These are phyloP conservation scores for Tympanopsis confertula DNA, from an alignment of 2,329 filamentous ascomycete genomes.

Conservation along the genomic window DNA sequence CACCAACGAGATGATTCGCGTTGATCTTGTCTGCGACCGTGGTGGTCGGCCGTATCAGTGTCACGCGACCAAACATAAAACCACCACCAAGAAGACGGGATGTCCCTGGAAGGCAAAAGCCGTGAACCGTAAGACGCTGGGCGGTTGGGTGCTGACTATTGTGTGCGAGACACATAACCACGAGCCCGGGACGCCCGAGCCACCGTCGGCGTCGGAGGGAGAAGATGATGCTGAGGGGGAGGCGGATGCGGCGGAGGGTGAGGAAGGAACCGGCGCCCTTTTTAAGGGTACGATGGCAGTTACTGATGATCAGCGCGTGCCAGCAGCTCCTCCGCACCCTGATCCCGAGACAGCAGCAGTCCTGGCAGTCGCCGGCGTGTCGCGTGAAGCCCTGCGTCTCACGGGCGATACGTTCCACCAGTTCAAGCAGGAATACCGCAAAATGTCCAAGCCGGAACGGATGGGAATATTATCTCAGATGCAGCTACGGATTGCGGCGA, in stretches of 20 bases:
- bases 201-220: slow-evolving; percentile 20
- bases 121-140: slow-evolving; percentile 27
- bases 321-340: too few relatives aligned
- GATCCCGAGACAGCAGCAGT: slow-evolving; percentile 23
- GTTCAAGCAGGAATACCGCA: slow-evolving; percentile 29
- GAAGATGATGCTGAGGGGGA: slow-evolving; percentile 19
- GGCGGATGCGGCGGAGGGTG: too few relatives aligned
- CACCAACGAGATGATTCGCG: slow-evolving; percentile 29
- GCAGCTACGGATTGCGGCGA: slow-evolving; percentile 28
- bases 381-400: slow-evolving; percentile 22
- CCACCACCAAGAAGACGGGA: slow-evolving; percentile 31
- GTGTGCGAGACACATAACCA: slow-evolving; percentile 31
- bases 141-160: slow-evolving; percentile 31
- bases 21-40: slow-evolving; percentile 31
- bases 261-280: slow-evolving; percentile 4
- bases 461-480: slow-evolving; percentile 24
- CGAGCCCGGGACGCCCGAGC: slow-evolving; percentile 29
- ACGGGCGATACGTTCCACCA: slow-evolving; percentile 30
- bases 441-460: slow-evolving; percentile 26
- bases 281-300: too few relatives aligned
- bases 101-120: slow-evolving; percentile 33
- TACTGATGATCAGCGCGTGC: too few relatives aligned
- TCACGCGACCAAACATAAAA: slow-evolving; percentile 30
- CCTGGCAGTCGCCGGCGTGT: slow-evolving; percentile 25
- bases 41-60: slow-evolving; percentile 30